phyloP scores from a whole-genome alignment of 148 eudicot species.

The Rhododendron ferrugineum region DNA sequence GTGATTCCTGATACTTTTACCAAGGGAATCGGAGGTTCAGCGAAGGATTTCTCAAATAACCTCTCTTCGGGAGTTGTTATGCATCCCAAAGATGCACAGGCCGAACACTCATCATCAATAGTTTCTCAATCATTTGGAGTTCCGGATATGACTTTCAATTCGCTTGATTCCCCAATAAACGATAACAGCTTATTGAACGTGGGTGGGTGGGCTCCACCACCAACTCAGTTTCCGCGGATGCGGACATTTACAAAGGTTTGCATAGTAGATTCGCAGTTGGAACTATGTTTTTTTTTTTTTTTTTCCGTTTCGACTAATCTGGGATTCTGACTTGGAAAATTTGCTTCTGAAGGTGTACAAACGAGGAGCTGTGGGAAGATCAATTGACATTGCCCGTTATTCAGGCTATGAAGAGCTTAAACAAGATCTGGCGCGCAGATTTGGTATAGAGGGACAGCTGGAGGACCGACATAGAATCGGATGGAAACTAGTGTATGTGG shows the following conservation, averaged over 20 bases:
- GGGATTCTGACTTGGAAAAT: conserved; percentile 9
- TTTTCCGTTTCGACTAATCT: not conserved
- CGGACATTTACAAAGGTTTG: conserved; percentile 84
- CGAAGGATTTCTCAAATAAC: conserved; percentile 52
- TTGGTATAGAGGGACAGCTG: conserved; percentile 95
- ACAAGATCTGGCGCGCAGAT: conserved; percentile 90
- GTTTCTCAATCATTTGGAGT: conserved; percentile 93
- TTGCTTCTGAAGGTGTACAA: conserved; percentile 68
- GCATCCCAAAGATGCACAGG: conserved; percentile 71
- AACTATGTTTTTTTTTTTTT: not conserved
- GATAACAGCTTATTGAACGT: conserved; percentile 67
- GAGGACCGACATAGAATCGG: conserved; percentile 88
- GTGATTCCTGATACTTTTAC: conserved; percentile 47
- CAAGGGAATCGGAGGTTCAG: conserved; percentile 50
- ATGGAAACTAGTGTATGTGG: conserved; percentile 96
- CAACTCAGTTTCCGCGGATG: conserved; percentile 72
- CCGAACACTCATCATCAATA: conserved; percentile 82
- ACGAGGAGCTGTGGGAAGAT: conserved; percentile 98
- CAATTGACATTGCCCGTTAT: conserved; percentile 82
- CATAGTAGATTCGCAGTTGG: not conserved
- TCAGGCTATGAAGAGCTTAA: conserved; percentile 88
- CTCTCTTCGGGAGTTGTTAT: conserved; percentile 63
- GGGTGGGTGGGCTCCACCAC: conserved; percentile 59
- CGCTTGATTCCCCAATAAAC: conserved; percentile 71
- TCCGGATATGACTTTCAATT: conserved; percentile 82